phyloP scores from a whole-genome alignment of 1,284 basidiomycete species.

The Phellopilus nigrolimitatus region DNA sequence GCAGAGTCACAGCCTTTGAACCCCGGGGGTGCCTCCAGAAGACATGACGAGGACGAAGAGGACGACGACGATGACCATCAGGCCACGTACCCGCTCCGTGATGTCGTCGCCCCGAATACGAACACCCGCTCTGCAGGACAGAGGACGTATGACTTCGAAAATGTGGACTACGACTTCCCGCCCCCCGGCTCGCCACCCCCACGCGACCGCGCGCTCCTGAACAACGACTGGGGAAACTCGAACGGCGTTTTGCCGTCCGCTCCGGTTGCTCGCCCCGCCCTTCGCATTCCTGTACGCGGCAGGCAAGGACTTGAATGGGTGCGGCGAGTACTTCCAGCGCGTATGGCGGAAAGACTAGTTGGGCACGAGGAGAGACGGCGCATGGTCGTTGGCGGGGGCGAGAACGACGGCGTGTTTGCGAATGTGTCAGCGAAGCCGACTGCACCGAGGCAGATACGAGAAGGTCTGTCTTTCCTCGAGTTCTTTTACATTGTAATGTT shows the following conservation, averaged over 20 bases:
- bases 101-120: background rate
- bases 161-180: slow-evolving; percentile 63
- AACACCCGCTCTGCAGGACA: slow-evolving; percentile 25
- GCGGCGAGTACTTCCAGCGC: slow-evolving; percentile 42
- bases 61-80: slow-evolving; percentile 5
- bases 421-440: slow-evolving; percentile 93
- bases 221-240: slow-evolving; percentile 67
- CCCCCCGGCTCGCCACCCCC: slow-evolving; percentile 83
- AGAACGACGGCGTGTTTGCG: slow-evolving; percentile 93
- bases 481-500: slow-evolving; percentile 1
- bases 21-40: slow-evolving; percentile 26
- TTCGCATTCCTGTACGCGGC: slow-evolving; percentile 29
- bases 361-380: background rate
- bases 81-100: background rate
- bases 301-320: slow-evolving; percentile 44
- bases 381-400: slow-evolving; percentile 65
- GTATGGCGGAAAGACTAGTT: slow-evolving; percentile 27
- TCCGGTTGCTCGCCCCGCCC: slow-evolving; percentile 33
- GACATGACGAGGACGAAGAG: slow-evolving; percentile 19
- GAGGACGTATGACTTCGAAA: slow-evolving; percentile 79
- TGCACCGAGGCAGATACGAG: slow-evolving; percentile 50
- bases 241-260: slow-evolving; percentile 72
- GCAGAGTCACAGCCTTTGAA: slow-evolving; percentile 52
- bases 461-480: slow-evolving; percentile 43
- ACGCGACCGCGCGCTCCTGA: slow-evolving; percentile 56